Base-by-base conservation (phyloP, 495 filamentous ascomycete species). In the Penicillium crystallinum region DNA sequence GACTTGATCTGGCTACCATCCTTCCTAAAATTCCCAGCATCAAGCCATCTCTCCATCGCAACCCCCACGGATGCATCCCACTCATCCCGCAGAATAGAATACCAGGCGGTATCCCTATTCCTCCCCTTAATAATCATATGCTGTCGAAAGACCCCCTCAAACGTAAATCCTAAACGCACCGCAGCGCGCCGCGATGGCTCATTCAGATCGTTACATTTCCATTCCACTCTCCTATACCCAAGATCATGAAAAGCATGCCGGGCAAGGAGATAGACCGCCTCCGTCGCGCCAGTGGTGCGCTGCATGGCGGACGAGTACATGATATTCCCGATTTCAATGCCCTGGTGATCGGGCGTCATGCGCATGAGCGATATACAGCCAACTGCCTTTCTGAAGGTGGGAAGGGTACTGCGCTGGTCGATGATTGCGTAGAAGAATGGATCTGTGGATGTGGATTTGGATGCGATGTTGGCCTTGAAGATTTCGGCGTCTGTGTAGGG, bases 51-150 rank as follows among this genome's bases (percentile, higher is more conserved):
- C 49, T 79, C 75, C 34, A 79, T 63, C 6, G 64, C 68, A 6
- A 42, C n/a, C 56, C 63, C 72, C 17, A 74, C 33, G 59, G 71
- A 72, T 38, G 67, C 70, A 11, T 69, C 64, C 81, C 81, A 84
- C 58, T 82, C 79, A 3, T 68, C 71, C 43, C 72, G 65, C 40
- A 78, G 27, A 3, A 81, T 71, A 36, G 77, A 70, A 56, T 68
- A 81, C 79, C 79, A 84, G 17, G 73, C 64, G 6, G 78, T 80
- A 64, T 84, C 80, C 48, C 81, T 62, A 55, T 64, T 80, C 36
- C 68, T 61, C 2, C 80, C 81, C 60, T 79, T 81, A 5, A 77
- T 55, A 37, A 85, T 68, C 69, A 81, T 68, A 62, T 83, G 79
- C 52, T 82, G 76, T 30, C 79, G 68, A 43, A 81, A 81, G 6